phyloP scores from a whole-genome alignment of 306 rosid genomes.

The Arachis hypogaea region DNA sequence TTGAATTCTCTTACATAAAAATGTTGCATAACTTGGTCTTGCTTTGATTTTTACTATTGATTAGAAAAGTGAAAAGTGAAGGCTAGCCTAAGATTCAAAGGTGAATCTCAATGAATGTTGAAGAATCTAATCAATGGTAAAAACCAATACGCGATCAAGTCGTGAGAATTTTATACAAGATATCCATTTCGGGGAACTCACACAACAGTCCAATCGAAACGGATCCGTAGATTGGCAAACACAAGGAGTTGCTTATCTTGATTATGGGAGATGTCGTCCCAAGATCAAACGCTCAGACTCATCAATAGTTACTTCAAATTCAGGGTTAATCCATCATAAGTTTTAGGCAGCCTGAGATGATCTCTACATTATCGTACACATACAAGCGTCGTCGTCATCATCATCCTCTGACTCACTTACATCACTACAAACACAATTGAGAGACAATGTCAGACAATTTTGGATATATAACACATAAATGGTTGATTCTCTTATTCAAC shows the following conservation, averaged over 20 bases:
- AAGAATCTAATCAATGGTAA: too few species aligned
- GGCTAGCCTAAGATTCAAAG: too few species aligned
- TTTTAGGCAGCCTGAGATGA: slow-evolving; percentile 35
- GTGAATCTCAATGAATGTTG: too few species aligned
- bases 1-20: too few species aligned
- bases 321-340: slow-evolving; percentile 40
- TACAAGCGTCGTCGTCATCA: slow-evolving; percentile 76
- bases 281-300: slow-evolving; percentile 23
- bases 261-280: slow-evolving; percentile 39
- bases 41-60: too few species aligned
- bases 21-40: too few species aligned
- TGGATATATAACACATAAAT: background rate
- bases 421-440: slow-evolving; percentile 58
- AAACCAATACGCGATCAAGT: too few species aligned
- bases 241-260: slow-evolving; percentile 36
- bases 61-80: too few species aligned
- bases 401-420: slow-evolving; percentile 72
- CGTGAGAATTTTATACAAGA: too few species aligned
- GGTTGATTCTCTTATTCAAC: slow-evolving; percentile 9
- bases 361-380: slow-evolving; percentile 72
- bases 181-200: background rate
- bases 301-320: slow-evolving; percentile 34
- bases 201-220: slow-evolving; percentile 25
- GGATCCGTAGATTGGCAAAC: slow-evolving; percentile 39
- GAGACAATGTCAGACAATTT: slow-evolving; percentile 33